phyloP scores from a whole-genome alignment of 345 rosid genomes.

The Garcia nutans region DNA sequence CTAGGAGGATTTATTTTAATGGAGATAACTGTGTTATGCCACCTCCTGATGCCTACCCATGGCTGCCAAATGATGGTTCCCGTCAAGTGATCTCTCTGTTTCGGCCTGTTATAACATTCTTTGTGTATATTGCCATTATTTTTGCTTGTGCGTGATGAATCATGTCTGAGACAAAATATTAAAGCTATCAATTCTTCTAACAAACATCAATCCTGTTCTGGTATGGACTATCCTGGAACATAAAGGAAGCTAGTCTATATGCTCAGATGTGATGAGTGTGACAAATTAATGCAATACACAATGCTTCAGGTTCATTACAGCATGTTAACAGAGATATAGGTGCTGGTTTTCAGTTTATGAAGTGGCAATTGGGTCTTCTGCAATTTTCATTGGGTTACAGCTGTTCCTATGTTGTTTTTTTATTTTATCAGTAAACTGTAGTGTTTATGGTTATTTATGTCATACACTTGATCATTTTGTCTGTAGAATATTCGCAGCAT shows the following conservation, averaged over 20 bases:
- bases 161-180: slow-evolving; percentile 8
- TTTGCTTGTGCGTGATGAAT: slow-evolving; percentile 38
- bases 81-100: slow-evolving; percentile 7
- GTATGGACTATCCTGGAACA: slow-evolving; percentile 15
- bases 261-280: slow-evolving; percentile 8
- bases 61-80: slow-evolving; percentile 29
- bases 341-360: slow-evolving; percentile 11
- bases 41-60: slow-evolving; percentile 35
- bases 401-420: slow-evolving; percentile 10
- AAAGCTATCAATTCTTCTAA: slow-evolving; percentile 18
- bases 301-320: slow-evolving; percentile 23
- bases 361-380: slow-evolving; percentile 11
- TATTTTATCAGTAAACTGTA: slow-evolving; percentile 8
- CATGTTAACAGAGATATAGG: slow-evolving; percentile 15
- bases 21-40: slow-evolving; percentile 37
- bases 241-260: slow-evolving; percentile 3
- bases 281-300: slow-evolving; percentile 15
- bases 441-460: slow-evolving; percentile 13
- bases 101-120: slow-evolving; percentile 11
- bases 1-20: slow-evolving; percentile 31
- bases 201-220: slow-evolving; percentile 7
- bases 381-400: slow-evolving; percentile 14
- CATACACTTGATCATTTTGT: slow-evolving; percentile 19
- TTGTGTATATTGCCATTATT: slow-evolving; percentile 30
- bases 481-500: slow-evolving; percentile 27